Conservation (phyloP, 176 grass and related monocot genomes). For the Eragrostis nindensis region DNA sequence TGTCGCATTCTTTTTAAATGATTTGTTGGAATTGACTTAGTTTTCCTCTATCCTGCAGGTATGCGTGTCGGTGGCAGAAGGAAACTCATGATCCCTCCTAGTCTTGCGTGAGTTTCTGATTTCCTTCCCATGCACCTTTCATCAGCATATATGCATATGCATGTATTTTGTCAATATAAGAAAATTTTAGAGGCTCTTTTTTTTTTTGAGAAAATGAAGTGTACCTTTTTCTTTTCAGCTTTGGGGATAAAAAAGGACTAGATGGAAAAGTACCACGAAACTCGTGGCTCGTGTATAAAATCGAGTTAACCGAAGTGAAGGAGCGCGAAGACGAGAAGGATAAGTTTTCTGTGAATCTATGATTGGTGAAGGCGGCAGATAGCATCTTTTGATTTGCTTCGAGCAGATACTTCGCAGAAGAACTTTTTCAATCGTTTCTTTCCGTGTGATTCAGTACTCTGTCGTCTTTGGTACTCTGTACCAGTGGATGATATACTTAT, state of each 20-base stretch:
- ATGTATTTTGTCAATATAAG: neutral
- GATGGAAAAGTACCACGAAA: neutral
- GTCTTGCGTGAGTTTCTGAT: neutral
- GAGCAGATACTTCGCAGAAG: neutral
- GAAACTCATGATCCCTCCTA: neutral
- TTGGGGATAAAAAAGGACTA: neutral
- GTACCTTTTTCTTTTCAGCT: neutral
- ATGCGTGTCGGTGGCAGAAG: slow-evolving; percentile 34
- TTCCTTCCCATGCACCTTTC: neutral
- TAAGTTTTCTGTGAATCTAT: neutral
- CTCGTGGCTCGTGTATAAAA: slow-evolving; percentile 2
- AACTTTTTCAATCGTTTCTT: neutral
- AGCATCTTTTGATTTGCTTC: neutral
- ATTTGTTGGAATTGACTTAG: neutral
- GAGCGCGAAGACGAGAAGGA: neutral
- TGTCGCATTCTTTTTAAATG: neutral
- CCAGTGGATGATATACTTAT: too few species aligned
- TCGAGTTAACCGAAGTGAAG: slow-evolving; percentile 6
- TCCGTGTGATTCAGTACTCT: too few species aligned
- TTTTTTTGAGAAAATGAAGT: neutral
- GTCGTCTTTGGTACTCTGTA: too few species aligned
- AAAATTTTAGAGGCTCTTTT: too few species aligned
- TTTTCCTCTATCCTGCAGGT: neutral
- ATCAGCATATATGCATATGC: neutral
- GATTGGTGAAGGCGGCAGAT: neutral